A percentile compares a stretch with the other conserved stretches of the same genome.
Conservation (phyloP, 805 yeast genomes). For the Lachancea meyersii region DNA sequence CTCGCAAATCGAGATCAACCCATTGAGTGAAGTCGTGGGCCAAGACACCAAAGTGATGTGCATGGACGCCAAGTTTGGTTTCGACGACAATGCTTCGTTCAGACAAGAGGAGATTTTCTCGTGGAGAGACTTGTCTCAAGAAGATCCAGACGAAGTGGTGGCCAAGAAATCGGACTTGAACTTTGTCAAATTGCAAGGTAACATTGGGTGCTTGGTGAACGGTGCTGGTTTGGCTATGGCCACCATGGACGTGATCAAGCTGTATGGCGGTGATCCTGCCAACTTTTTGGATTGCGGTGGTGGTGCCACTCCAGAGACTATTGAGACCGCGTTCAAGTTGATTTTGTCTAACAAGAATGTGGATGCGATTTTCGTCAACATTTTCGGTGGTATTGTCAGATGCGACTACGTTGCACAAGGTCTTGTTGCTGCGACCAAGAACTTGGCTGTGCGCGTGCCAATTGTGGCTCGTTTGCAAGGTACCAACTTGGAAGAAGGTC, state of each 20-base stretch:
- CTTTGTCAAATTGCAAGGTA: slow-evolving; percentile 96
- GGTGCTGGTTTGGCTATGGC: slow-evolving; percentile 99
- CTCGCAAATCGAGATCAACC: slow-evolving; percentile 98
- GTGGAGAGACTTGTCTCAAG: slow-evolving; percentile 97
- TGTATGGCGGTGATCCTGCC: slow-evolving; percentile 98
- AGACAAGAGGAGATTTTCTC: slow-evolving; percentile 91
- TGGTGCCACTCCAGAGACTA: slow-evolving; percentile 98
- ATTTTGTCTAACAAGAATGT: slow-evolving; percentile 85
- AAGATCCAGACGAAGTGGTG: slow-evolving; percentile 93
- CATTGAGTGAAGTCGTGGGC: slow-evolving; percentile 83
- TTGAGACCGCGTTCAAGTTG: slow-evolving; percentile 91
- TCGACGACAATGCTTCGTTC: slow-evolving; percentile 93
- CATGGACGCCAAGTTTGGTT: slow-evolving; percentile 98
- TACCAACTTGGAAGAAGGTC: slow-evolving; percentile 88
- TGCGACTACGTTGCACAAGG: slow-evolving; percentile 99
- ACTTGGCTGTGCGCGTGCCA: slow-evolving; percentile 84
- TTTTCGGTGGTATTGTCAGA: slow-evolving; percentile 99
- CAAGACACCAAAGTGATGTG: slow-evolving; percentile 75
- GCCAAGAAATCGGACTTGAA: slow-evolving; percentile 88
- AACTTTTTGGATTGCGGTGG: slow-evolving; percentile 99
- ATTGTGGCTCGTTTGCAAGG: slow-evolving; percentile 98
- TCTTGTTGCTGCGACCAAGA: slow-evolving; percentile 88
- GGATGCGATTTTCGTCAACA: slow-evolving; percentile 94
- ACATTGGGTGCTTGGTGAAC: slow-evolving; percentile 96
- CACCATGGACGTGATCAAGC: slow-evolving; percentile 97